Conservation (phyloP, 768 basidiomycete genomes). For the Termitomyces sp. region DNA sequence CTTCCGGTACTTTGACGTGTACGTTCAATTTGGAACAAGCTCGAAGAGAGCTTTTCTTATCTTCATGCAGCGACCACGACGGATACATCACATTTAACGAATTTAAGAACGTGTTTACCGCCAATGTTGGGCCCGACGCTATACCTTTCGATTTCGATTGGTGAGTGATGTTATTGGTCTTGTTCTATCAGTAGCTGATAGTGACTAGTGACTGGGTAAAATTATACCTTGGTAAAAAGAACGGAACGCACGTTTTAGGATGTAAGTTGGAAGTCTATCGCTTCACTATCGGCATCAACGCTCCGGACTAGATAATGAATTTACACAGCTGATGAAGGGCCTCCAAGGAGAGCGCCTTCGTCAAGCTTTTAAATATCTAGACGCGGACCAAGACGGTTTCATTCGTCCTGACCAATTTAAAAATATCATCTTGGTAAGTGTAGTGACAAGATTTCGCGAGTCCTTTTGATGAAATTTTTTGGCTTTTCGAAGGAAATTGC, state of each 20-base stretch:
- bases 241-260: constrained; percentile 86
- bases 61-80: constrained; percentile 65
- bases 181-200: not conserved
- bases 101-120: constrained; percentile 88
- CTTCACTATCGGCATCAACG: not conserved
- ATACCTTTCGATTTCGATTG: constrained; percentile 96
- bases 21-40: constrained; percentile 22
- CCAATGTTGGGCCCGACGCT: constrained; percentile 69
- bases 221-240: constrained; percentile 90
- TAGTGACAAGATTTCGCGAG: not conserved
- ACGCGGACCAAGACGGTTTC: constrained; percentile 87
- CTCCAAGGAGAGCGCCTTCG: constrained; percentile 96
- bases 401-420: constrained; percentile 94
- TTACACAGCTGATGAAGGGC: constrained; percentile 98
- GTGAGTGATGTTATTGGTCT: constrained; percentile 30
- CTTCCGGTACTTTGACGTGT: constrained; percentile 95
- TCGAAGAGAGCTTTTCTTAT: constrained; percentile 7
- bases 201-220: constrained; percentile 84
- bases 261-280: constrained; percentile 48
- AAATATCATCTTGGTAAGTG: constrained; percentile 84
- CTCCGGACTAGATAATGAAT: constrained; percentile 71
- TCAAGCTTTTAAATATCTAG: constrained; percentile 92
- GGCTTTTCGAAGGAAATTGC: constrained; percentile 70
- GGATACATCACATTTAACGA: constrained; percentile 91
- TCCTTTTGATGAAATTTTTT: not conserved